Evolutionary conservation across 106 monocot genomes (phyloP).

Genomic region (Cymbidium sinense): DNA sequence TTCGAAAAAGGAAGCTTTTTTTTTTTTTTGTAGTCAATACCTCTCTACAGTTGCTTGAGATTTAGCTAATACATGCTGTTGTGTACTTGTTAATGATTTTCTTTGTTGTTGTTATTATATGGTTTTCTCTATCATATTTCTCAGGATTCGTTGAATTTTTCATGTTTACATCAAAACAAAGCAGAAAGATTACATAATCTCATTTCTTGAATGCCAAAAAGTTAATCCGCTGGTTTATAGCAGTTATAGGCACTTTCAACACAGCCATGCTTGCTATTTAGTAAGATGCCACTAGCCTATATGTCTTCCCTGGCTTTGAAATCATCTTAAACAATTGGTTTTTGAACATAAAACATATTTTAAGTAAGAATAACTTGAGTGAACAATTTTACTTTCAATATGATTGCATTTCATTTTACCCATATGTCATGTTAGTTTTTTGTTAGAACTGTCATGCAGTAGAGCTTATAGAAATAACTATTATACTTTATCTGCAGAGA

Average conservation of each 20-base stretch:
- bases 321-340: not conserved
- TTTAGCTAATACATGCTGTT: not conserved
- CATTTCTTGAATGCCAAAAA: not conserved
- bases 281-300: not conserved
- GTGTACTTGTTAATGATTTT: not conserved
- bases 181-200: not conserved
- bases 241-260: not conserved
- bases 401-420: not conserved
- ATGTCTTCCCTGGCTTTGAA: not conserved
- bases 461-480: not conserved
- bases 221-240: not conserved
- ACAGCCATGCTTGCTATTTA: not conserved
- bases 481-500: slow-evolving; percentile 36
- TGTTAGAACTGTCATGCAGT: not conserved
- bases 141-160: not conserved
- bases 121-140: not conserved
- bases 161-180: not conserved
- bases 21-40: not conserved
- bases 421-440: not conserved
- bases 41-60: not conserved
- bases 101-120: not conserved
- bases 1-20: not conserved
- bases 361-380: not conserved
- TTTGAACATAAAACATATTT: not conserved
- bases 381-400: not conserved